Evolutionary conservation across 352 stramenopile genomes (phyloP).

Genomic region (Pythium dissotocum): DNA sequence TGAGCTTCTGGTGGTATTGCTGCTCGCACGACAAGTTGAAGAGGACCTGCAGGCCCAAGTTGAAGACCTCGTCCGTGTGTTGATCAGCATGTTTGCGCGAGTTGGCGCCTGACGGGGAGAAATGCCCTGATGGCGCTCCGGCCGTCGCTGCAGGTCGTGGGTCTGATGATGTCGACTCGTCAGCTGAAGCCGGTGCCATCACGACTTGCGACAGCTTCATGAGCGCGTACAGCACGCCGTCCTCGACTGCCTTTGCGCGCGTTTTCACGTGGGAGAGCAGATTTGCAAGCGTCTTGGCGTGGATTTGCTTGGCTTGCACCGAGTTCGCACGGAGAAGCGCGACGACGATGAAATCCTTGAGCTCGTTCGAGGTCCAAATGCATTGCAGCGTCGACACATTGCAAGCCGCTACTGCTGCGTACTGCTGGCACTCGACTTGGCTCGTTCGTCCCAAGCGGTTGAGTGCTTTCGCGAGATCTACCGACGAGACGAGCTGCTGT

Average conservation of each 20-base stretch:
- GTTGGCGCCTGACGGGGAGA: neutral
- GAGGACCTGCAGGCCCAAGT: conserved; percentile 67
- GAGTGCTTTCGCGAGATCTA: conserved; percentile 58
- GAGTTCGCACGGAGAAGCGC: conserved; percentile 76
- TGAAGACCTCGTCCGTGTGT: conserved; percentile 58
- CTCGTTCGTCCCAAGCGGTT: conserved; percentile 72
- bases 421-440: conserved; percentile 77
- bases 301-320: conserved; percentile 78
- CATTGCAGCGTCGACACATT: conserved; percentile 70
- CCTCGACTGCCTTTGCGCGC: conserved; percentile 60
- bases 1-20: conserved; percentile 66
- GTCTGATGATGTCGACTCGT: neutral
- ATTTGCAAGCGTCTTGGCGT: conserved; percentile 81
- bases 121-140: neutral
- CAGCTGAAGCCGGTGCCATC: conserved; percentile 21
- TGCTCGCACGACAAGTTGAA: conserved; percentile 78
- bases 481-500: conserved; percentile 45
- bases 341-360: conserved; percentile 85
- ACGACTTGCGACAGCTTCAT: conserved; percentile 80
- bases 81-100: conserved; percentile 13
- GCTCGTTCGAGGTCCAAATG: conserved; percentile 71
- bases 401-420: conserved; percentile 75
- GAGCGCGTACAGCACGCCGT: conserved; percentile 76
- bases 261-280: conserved; percentile 60
- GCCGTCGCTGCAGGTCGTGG: neutral